These are phyloP conservation scores for Sergeia podlipaevii DNA, from an alignment of 208 protist species.

Conservation along the genomic window DNA sequence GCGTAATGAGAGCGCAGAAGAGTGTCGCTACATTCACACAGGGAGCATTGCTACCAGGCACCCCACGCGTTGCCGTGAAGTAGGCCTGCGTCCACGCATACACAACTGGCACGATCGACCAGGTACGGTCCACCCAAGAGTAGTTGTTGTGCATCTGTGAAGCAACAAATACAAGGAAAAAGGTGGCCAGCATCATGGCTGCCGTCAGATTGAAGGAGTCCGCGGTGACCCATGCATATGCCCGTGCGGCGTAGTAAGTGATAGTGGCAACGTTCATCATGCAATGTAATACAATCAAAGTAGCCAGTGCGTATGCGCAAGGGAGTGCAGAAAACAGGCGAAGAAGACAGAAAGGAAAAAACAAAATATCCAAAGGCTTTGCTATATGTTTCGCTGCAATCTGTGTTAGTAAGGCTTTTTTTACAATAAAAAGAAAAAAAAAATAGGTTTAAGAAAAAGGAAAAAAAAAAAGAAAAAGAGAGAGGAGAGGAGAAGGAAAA, in stretches of 20 bases:
- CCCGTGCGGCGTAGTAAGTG: neutral
- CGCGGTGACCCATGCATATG: neutral
- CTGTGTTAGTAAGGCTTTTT: neutral
- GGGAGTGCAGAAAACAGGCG: neutral
- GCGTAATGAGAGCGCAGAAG: constrained; percentile 44
- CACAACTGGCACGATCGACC: constrained; percentile 68
- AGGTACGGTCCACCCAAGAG: constrained; percentile 78
- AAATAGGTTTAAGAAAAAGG: neutral
- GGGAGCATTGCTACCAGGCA: constrained; percentile 8
- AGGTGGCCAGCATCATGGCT: constrained; percentile 34
- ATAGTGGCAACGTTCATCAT: neutral
- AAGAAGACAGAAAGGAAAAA: neutral
- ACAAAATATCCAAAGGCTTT: constrained; percentile 3
- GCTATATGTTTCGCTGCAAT: neutral
- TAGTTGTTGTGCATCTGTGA: constrained; percentile 58
- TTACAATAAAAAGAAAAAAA: constrained; percentile 5
- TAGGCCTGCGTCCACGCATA: constrained; percentile 62
- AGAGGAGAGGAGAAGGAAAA: constrained; percentile 1
- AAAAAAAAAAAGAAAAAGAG: constrained; percentile 12
- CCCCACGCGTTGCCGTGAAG: constrained; percentile 14
- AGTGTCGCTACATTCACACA: constrained; percentile 20
- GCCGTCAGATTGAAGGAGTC: constrained; percentile 22
- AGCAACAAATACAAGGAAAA: constrained; percentile 43
- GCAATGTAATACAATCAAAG: too few species aligned
- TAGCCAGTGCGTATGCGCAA: neutral